Percentiles rank a stretch among this genome's conserved stretches.
Evolutionary conservation across 1,284 basidiomycete species (phyloP).

Genomic region (Leccinum pallidistipes): DNA sequence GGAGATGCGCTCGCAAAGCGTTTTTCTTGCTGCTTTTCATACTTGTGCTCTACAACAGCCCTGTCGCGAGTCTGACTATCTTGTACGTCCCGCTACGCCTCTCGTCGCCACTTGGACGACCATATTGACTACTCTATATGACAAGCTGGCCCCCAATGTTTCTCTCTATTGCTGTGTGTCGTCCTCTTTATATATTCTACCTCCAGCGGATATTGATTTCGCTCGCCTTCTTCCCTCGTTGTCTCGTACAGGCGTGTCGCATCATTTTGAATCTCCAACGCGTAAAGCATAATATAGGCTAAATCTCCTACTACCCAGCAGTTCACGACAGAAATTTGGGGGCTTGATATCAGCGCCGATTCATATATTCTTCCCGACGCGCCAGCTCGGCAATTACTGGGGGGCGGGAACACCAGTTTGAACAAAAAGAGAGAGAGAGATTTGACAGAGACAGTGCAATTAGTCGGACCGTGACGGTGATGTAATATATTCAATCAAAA

Average conservation of each 20-base stretch:
- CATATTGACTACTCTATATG: neutral
- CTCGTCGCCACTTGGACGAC: neutral
- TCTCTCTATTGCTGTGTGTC: constrained; percentile 19
- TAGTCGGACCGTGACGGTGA: too few relatives aligned
- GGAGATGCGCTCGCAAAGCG: neutral
- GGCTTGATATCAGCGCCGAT: too few relatives aligned
- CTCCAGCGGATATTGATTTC: neutral
- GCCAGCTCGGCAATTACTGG: too few relatives aligned
- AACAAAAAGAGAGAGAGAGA: too few relatives aligned
- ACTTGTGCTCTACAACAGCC: constrained; percentile 4
- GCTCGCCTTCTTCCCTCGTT: neutral
- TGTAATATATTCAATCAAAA: too few relatives aligned
- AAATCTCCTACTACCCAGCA: too few relatives aligned
- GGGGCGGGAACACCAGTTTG: too few relatives aligned
- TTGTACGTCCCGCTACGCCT: constrained; percentile 8
- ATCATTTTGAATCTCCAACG: too few relatives aligned
- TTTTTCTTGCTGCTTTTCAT: constrained; percentile 10
- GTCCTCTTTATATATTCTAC: neutral
- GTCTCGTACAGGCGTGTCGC: neutral
- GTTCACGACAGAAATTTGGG: too few relatives aligned
- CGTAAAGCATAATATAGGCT: too few relatives aligned
- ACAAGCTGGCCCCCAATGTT: constrained; percentile 24
- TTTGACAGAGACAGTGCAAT: too few relatives aligned
- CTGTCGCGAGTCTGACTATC: constrained; percentile 12
- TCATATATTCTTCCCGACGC: too few relatives aligned